Base-by-base conservation (phyloP, 441 rosid species). In the Flueggea neowawraea region DNA sequence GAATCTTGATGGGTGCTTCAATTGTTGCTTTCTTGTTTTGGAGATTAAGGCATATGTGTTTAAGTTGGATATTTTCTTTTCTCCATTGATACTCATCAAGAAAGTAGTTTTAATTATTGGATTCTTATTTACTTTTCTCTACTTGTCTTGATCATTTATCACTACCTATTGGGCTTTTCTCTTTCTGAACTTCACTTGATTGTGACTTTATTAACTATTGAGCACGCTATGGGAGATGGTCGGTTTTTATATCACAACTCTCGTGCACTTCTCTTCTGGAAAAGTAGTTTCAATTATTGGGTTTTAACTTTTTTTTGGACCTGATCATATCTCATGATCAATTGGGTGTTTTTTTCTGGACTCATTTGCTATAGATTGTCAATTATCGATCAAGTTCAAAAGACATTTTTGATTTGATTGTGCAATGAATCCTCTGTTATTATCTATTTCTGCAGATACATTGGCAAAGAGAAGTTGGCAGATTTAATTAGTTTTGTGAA, bases 401-500 rank as follows among this genome's bases (percentile, higher is more conserved):
- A 47, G 14, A 47, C 4, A 47, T 10, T 9, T 47, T 14, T 14
- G 6, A 4, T 6, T 10, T 43, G 39, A 12, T 12, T 58, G 13
- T 31, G 4, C 17, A 51, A 39, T 39, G 10, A 55, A 55, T 48
- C n/a, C 61, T 66, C 16, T 62, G 41, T 63, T 66, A 22, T 48
- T 75, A 61, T 52, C 47, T 60, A 16, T 55, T 56, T 55, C 16
- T 59, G 69, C 78, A 68, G 78, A 36, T 55, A 39, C 61, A 4
- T 66, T 44, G 41, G 50, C 62, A 45, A 64, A 16, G 12, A 41
- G 50, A 48, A 55, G 58, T 50, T 72, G 52, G 36, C 31, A 17
- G 45, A 57, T 59, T 65, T 31, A 36, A 33, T 55, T 39, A 36
- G 49, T 55, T 39, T 65, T 15, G 57, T 55, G 41, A 36, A 36